phyloP scores from a whole-genome alignment of 176 grass and related monocot species.

The Triticum timopheevii region DNA sequence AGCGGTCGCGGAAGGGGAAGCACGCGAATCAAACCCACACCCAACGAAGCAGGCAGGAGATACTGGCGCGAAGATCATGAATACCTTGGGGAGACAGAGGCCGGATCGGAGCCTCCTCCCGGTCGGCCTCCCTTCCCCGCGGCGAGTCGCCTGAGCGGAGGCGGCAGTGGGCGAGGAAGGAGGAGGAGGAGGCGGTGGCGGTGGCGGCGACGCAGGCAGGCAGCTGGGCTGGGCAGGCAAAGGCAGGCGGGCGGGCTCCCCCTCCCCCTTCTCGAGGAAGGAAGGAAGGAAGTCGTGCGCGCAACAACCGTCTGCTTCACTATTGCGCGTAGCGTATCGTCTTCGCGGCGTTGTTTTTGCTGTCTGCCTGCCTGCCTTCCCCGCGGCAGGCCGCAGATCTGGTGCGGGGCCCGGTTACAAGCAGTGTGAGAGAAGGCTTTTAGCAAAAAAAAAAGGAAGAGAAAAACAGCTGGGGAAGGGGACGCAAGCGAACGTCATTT shows the following conservation, averaged over 20 bases:
- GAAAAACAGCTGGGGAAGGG: no score
- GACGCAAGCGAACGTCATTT: no score
- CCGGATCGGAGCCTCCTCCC: neutral
- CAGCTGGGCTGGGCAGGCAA: neutral
- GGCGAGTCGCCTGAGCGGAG: neutral
- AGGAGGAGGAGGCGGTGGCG: neutral
- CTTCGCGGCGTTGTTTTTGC: neutral
- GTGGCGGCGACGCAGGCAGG: constrained; percentile 15
- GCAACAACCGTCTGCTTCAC: constrained; percentile 31
- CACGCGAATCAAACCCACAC: neutral
- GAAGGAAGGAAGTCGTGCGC: constrained; percentile 34
- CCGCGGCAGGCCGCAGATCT: no score
- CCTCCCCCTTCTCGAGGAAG: neutral
- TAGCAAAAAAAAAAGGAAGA: no score
- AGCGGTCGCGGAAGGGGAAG: neutral
- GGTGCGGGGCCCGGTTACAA: no score
- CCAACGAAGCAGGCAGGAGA: neutral
- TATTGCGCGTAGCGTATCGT: neutral
- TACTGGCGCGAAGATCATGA: neutral
- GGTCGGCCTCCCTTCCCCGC: neutral
- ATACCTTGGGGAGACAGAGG: constrained; percentile 29
- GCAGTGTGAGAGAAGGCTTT: no score
- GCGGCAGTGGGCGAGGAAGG: neutral
- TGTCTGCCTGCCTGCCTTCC: no score
- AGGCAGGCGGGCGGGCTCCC: neutral